Percentiles rank a stretch among this genome's conserved stretches.
phyloP scores from a whole-genome alignment of 2,329 filamentous ascomycete genomes.

The Botrytis porri region DNA sequence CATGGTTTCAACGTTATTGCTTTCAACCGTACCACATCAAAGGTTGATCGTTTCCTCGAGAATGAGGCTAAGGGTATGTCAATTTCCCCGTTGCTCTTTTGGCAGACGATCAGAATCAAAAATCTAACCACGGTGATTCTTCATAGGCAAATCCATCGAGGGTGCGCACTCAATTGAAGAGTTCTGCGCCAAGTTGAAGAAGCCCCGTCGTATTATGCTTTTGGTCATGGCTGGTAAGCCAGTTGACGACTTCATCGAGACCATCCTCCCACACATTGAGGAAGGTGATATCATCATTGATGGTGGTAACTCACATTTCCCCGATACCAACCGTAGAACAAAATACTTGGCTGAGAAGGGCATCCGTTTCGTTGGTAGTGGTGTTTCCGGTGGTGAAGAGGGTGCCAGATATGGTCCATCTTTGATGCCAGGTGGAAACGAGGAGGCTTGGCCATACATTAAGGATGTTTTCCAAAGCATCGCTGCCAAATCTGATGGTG shows the following conservation, averaged over 20 bases:
- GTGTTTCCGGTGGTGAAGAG: slow-evolving; percentile 99
- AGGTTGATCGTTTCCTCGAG: slow-evolving; percentile 91
- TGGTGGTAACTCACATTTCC: slow-evolving; percentile 98
- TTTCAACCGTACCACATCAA: slow-evolving; percentile 97
- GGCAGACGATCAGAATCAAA: neutral
- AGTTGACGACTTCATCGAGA: slow-evolving; percentile 98
- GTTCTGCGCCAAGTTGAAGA: slow-evolving; percentile 96
- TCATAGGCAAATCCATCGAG: slow-evolving; percentile 79
- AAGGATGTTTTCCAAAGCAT: slow-evolving; percentile 99
- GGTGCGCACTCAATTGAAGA: slow-evolving; percentile 93
- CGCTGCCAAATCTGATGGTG: slow-evolving; percentile 92
- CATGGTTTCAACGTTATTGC: slow-evolving; percentile 95
- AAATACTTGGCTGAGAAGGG: slow-evolving; percentile 83
- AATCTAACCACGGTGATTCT: slow-evolving; percentile 19
- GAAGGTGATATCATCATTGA: slow-evolving; percentile 98
- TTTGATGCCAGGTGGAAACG: slow-evolving; percentile 98
- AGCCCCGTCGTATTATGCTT: slow-evolving; percentile 94
- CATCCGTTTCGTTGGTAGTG: slow-evolving; percentile 91
- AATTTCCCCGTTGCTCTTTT: neutral
- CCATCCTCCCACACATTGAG: slow-evolving; percentile 78
- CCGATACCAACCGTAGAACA: slow-evolving; percentile 96
- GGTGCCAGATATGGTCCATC: slow-evolving; percentile 96
- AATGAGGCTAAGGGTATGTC: slow-evolving; percentile 78
- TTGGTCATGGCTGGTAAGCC: slow-evolving; percentile 98
- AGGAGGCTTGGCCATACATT: slow-evolving; percentile 96